Conservation (phyloP, 2,329 filamentous ascomycete genomes). For the Diaporthe batatas region DNA sequence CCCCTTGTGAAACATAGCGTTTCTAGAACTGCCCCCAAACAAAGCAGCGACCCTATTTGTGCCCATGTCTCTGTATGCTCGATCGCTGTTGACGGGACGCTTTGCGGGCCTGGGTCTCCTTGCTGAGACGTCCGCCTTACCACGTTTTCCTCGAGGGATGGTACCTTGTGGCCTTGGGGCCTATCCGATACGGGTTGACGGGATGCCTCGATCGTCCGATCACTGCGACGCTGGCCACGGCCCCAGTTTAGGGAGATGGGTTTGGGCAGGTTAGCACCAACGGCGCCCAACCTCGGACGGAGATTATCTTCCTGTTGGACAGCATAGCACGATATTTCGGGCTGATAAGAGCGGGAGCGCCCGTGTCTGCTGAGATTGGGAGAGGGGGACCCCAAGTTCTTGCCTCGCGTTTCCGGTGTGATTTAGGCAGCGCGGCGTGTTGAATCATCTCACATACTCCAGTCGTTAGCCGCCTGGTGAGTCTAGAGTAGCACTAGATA, state of each 20-base stretch:
- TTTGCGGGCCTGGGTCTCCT: constrained; percentile 11
- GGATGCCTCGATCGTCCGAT: constrained; percentile 27
- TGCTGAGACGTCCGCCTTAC: constrained; percentile 3
- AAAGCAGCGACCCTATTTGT: constrained; percentile 1
- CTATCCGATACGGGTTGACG: constrained; percentile 5
- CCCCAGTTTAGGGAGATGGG: constrained; percentile 13
- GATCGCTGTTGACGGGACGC: not conserved
- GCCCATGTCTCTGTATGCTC: constrained; percentile 7
- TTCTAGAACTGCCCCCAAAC: constrained; percentile 12
- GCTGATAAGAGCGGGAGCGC: constrained; percentile 12
- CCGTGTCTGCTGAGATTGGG: constrained; percentile 17
- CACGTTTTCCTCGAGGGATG: constrained; percentile 20
- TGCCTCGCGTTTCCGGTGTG: constrained; percentile 16
- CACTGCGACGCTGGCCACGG: constrained; percentile 20
- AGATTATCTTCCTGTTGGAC: constrained; percentile 4
- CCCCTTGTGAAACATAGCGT: constrained; percentile 19
- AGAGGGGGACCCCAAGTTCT: not conserved
- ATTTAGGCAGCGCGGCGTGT: constrained; percentile 13
- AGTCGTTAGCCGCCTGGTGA: not conserved
- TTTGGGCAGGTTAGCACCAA: constrained; percentile 27
- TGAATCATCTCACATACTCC: constrained; percentile 25
- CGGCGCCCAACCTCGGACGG: constrained; percentile 31
- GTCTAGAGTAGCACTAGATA: not conserved
- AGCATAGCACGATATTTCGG: constrained; percentile 14
- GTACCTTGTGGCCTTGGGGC: constrained; percentile 23